Base-by-base conservation (phyloP, 257 asterid genomes). In the Capsicum chinense region DNA sequence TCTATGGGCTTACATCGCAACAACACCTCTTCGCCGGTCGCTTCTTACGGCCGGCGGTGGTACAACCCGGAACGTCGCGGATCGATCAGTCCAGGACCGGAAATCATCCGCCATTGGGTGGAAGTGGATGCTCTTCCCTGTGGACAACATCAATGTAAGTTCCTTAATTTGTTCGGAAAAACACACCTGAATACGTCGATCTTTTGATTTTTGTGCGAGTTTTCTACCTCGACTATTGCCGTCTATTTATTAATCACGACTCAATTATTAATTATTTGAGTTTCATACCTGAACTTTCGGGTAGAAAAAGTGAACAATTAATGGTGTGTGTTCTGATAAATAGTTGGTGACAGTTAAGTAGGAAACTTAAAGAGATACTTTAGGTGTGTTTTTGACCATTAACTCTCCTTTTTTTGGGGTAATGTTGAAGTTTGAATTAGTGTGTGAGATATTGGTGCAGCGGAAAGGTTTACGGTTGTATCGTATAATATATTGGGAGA, bases 401-500 rank as follows among this genome's bases (percentile, higher is more conserved):
- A 39, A 39, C 42, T 39, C 26, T 26, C 26, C 26, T n/a, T 70
- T 12, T 13, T 76, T n/a, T 48, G 50, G 8, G 12, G 11, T 73
- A 44, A 71, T 7, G 6, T 44, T 7, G 6, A 33, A 50, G 16
- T 26, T 54, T 33, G 5, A 57, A 16, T 83, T n/a, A 64, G 7
- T 5, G 11, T 14, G 5, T 57, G 50, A 11, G 17, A 5, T 11
- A 4, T 60, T 73, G 26, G 42, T 69, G 33, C 7, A 21, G 84
- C 83, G 79, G 90, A 86, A 59, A 88, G 78, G 74, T 74, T 85
- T 66, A 88, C 59, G 3, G 88, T 88, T 39, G 86, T 84, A 6
- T 88, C 90, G 9, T 88, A 86, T 52, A 88, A 88, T 57, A 79
- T 88, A 58, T 80, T 88, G 86, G 90, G 87, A 0, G 90, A 88